phyloP scores from a whole-genome alignment of 2,329 filamentous ascomycete species.

The Trichophyton equinum region DNA sequence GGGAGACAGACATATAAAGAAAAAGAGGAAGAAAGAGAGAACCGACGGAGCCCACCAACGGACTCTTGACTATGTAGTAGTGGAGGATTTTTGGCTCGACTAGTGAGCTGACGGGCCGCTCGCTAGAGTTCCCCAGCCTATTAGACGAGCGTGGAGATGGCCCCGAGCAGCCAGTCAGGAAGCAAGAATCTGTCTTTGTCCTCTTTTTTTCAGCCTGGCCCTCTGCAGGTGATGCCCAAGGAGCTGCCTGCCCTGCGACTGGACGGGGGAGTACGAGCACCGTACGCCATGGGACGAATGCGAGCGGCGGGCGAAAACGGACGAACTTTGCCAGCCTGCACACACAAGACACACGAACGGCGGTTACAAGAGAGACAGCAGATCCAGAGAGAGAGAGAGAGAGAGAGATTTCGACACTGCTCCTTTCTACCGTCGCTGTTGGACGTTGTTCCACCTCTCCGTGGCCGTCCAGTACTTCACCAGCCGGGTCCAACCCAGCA shows the following conservation, averaged over 20 bases:
- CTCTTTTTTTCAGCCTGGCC: not conserved
- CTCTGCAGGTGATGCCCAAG: not conserved
- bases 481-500: conserved; percentile 34
- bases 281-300: not conserved
- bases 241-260: not conserved
- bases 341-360: not conserved
- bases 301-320: not conserved
- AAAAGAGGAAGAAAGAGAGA: not conserved
- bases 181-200: not conserved
- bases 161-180: not conserved
- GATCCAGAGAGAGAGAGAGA: not conserved
- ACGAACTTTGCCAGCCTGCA: not conserved
- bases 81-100: not conserved
- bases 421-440: not conserved
- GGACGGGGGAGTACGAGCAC: not conserved
- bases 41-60: not conserved
- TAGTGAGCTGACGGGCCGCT: not conserved
- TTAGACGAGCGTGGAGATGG: not conserved
- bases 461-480: conserved; percentile 37
- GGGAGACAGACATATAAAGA: not conserved
- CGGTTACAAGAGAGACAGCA: not conserved
- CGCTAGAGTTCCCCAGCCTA: not conserved
- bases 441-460: conserved; percentile 29
- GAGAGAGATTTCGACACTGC: not conserved
- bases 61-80: not conserved